Evolutionary conservation across 2,329 filamentous ascomycete species (phyloP).

Genomic region (Aspergillus floridensis): DNA sequence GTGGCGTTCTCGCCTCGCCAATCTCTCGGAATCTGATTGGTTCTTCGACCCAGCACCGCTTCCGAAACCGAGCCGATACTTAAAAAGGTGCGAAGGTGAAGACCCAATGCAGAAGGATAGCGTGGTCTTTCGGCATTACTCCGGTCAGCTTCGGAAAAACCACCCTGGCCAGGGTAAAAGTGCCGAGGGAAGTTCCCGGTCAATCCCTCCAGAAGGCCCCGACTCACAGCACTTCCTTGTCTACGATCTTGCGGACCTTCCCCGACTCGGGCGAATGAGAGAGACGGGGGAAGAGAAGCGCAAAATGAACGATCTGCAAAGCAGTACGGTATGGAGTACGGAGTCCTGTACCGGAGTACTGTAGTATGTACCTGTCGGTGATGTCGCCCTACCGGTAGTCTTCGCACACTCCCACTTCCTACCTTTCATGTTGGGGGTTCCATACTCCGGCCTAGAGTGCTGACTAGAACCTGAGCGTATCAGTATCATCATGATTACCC

Average conservation of each 20-base stretch:
- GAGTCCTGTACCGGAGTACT: background rate
- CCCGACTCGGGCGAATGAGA: constrained; percentile 17
- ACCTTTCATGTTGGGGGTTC: background rate
- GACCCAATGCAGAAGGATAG: background rate
- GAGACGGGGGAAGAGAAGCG: background rate
- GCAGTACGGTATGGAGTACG: constrained; percentile 1
- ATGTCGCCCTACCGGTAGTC: background rate
- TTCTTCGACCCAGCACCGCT: background rate
- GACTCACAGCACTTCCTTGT: background rate
- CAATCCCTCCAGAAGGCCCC: background rate
- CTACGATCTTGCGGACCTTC: constrained; percentile 5
- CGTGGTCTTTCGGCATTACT: constrained; percentile 23
- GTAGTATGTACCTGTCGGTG: background rate
- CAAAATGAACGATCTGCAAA: constrained; percentile 17
- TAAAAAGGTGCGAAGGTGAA: background rate
- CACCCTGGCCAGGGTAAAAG: constrained; percentile 18
- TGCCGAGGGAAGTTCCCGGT: constrained; percentile 17
- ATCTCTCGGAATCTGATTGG: background rate
- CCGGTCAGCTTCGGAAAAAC: constrained; percentile 25
- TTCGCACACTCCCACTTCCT: background rate
- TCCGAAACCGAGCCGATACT: constrained; percentile 12
- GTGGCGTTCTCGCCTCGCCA: constrained; percentile 5
- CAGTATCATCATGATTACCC: background rate
- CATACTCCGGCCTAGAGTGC: background rate
- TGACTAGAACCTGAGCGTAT: background rate